Base-by-base conservation (phyloP, 805 yeast species). In the Candida nemodendra region DNA sequence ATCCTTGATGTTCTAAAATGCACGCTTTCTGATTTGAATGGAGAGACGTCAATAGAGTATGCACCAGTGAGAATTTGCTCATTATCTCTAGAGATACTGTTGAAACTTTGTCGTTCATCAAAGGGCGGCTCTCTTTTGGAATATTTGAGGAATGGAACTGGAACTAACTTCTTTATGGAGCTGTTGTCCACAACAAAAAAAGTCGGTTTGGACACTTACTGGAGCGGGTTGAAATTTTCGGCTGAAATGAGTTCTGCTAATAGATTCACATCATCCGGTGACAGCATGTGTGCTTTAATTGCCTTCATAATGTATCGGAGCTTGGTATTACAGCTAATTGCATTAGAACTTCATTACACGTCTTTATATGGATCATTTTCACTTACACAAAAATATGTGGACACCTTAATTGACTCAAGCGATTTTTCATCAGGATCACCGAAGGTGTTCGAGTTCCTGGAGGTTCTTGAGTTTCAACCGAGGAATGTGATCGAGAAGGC, bases 311-410 rank as follows among this genome's bases (percentile, higher is more conserved):
- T 66, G 27, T 80, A 76, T 45, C 72, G 95, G 51, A 72, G 78
- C 29, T 64, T 71, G 14, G 62, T 83, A 11, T 63, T 87, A 17
- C 84, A 84, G 45, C 78, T 79, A 49, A 61, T 87, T 42, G 75
- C 90, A 13, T 61, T 83, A 37, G 95, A 88, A 47, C 67, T 91
- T n/a, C 89, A 84, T 54, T 71, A 71, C 38, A 65, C 76, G 11
- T 66, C 73, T 0, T 38, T 51, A 30, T 43, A 62, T 47, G 71
- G 77, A 6, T 67, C 82, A 6, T 51, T 78, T 26, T 63, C 83
- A 18, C 62, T 78, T 48, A 68, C 76, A 40, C 64, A 72, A 29
- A 62, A 66, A 17, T 82, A 83, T 47, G 65, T 81, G 18, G 66
- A 72, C 4, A 51, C 68, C 4, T 62, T 89, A 15, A 76, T 81